Base-by-base conservation (phyloP, 305 asterid species). In the Solanum hybrid region DNA sequence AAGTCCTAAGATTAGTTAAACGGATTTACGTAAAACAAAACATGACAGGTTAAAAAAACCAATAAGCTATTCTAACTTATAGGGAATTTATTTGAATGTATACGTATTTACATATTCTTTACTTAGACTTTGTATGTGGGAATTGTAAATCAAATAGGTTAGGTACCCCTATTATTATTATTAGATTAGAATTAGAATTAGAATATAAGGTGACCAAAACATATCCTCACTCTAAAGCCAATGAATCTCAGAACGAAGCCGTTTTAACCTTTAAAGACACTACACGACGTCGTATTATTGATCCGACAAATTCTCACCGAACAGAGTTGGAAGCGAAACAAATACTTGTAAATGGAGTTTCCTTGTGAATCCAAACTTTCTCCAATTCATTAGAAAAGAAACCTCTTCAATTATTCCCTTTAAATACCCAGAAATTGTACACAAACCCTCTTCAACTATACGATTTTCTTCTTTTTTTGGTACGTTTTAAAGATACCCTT, bases 401-500 rank as follows among this genome's bases (percentile, higher is more conserved):
- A 3, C 86, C 87, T 45, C 71, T 60, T 60, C 11, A 60, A 37
- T 37, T 17, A 35, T 36, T 38, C 89, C 69, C 37, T 10, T 38
- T 10, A 37, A 10, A 71, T 72, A 29, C 22, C 14, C 7, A 38
- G 35, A 17, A 38, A 2, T 76, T 45, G 40, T 38, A 27, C 66
- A 31, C 40, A 84, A 84, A 7, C 75, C 42, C 7, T 88, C 35
- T 77, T 77, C 60, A 22, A 40, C 19, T 66, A 42, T 40, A 77
- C 37, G 51, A 27, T 26, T 80, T 87, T 88, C 80, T 87, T 90
- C 69, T 90, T 26, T 84, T 51, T 10, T 90, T 76, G 91, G 95
- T 91, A 88, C 81, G 94, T 82, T 91, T 87, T 86, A 88, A 35
- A 72, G 73, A 89, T 92, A 79, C 88, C 66, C 90, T 51, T 11